These are phyloP conservation scores for Pseudogymnoascus sp. DNA, from an alignment of 2,329 filamentous ascomycete species.

Conservation along the genomic window DNA sequence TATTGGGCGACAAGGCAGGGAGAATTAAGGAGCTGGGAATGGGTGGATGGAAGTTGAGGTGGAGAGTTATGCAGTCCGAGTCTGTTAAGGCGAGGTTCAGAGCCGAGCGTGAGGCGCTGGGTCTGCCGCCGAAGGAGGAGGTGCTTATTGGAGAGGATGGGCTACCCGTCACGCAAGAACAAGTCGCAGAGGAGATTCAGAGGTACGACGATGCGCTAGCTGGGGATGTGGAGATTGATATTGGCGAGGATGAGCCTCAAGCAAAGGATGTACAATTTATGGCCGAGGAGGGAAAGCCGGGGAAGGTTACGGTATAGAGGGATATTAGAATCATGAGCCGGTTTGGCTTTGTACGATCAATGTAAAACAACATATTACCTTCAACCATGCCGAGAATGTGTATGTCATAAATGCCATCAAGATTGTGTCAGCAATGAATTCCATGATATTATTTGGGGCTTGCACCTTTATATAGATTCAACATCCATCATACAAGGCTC, in stretches of 20 bases:
- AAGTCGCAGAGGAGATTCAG: conserved; percentile 30
- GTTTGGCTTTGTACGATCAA: conserved; percentile 8
- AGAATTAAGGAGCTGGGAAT: conserved; percentile 82
- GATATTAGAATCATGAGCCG: conserved; percentile 9
- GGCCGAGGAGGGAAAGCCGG: conserved; percentile 30
- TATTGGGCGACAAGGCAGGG: conserved; percentile 69
- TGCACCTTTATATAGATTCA: conserved; percentile 11
- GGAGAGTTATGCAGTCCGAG: conserved; percentile 77
- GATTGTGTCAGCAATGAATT: conserved; percentile 12
- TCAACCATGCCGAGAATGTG: neutral
- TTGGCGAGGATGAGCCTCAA: conserved; percentile 37
- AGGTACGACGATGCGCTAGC: conserved; percentile 39
- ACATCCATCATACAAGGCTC: conserved; percentile 15
- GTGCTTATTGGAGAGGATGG: conserved; percentile 32
- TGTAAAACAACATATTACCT: conserved; percentile 8
- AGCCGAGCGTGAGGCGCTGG: conserved; percentile 56
- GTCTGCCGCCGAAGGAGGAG: conserved; percentile 48
- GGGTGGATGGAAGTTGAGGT: conserved; percentile 82
- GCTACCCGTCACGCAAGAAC: conserved; percentile 27
- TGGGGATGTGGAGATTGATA: conserved; percentile 30
- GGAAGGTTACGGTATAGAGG: conserved; percentile 21
- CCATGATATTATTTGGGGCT: conserved; percentile 5
- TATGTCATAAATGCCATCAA: neutral
- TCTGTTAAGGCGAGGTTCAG: conserved; percentile 60
- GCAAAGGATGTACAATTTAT: conserved; percentile 31